Evolutionary conservation across 345 rosid genomes (phyloP).

Genomic region (Hypericum perforatum): DNA sequence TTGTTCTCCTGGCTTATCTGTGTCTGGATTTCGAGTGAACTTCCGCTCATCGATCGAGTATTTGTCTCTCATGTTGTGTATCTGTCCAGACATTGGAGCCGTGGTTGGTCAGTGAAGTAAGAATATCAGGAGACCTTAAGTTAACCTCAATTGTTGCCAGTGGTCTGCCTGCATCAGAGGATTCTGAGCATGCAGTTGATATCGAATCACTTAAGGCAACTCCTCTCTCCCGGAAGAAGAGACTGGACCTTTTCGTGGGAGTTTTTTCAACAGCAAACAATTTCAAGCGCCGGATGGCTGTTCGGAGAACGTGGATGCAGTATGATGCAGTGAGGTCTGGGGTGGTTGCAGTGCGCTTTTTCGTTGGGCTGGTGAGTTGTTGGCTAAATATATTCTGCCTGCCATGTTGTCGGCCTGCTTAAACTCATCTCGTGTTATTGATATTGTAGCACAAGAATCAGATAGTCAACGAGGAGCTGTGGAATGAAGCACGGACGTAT

Average conservation of each 20-base stretch:
- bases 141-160: slow-evolving; percentile 3
- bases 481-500: slow-evolving; percentile 3
- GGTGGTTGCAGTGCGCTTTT: slow-evolving; percentile 4
- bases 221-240: background rate
- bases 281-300: slow-evolving; percentile 10
- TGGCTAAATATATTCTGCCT: background rate
- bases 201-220: background rate
- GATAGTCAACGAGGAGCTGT: slow-evolving; percentile 7
- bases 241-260: slow-evolving; percentile 4
- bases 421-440: background rate
- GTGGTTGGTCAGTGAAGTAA: slow-evolving; percentile 6
- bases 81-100: slow-evolving; percentile 5
- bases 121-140: background rate
- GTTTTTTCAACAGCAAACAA: slow-evolving; percentile 6
- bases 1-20: background rate
- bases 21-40: background rate
- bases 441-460: slow-evolving; percentile 4
- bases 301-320: slow-evolving; percentile 10
- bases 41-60: slow-evolving; percentile 1
- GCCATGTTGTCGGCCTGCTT: no score
- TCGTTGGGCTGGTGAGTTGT: slow-evolving; percentile 4
- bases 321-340: slow-evolving; percentile 2
- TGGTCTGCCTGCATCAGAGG: slow-evolving; percentile 3
- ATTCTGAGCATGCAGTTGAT: slow-evolving; percentile 2
- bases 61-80: slow-evolving; percentile 11